Percentiles rank a stretch among this genome's conserved stretches.
These are phyloP conservation scores for Arachis hypogaea DNA, from an alignment of 306 rosid genomes.

Conservation along the genomic window DNA sequence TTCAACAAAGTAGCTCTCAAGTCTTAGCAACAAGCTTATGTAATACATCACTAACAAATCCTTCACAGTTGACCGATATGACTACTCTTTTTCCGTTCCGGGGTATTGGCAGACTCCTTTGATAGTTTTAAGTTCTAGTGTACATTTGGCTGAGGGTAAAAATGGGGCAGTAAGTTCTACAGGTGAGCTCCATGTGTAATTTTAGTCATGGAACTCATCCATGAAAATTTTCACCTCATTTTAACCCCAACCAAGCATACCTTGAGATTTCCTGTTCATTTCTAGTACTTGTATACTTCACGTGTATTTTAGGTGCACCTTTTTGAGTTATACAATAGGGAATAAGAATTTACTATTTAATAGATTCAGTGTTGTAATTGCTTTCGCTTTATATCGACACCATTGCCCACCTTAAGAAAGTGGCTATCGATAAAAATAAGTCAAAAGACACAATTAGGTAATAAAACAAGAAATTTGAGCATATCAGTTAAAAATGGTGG, in stretches of 20 bases:
- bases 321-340: background rate
- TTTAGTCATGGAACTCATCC: too few relatives aligned
- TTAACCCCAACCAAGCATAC: too few relatives aligned
- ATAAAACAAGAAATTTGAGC: conserved; percentile 27
- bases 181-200: too few relatives aligned
- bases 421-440: background rate
- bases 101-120: conserved; percentile 5
- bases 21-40: conserved; percentile 20
- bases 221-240: too few relatives aligned
- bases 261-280: conserved; percentile 7
- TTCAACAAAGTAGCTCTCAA: background rate
- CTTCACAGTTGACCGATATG: conserved; percentile 10
- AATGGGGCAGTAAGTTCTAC: too few relatives aligned
- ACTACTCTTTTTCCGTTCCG: background rate
- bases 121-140: background rate
- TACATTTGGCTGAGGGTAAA: too few relatives aligned
- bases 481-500: conserved; percentile 1
- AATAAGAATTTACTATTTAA: conserved; percentile 9
- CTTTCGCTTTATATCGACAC: conserved; percentile 26
- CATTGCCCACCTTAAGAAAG: background rate
- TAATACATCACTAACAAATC: conserved; percentile 18
- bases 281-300: conserved; percentile 10
- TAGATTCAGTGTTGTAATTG: conserved; percentile 1
- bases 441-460: conserved; percentile 16
- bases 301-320: background rate